Conservation (phyloP, 2,329 filamentous ascomycete species). For the Phialemoniopsis sp. region DNA sequence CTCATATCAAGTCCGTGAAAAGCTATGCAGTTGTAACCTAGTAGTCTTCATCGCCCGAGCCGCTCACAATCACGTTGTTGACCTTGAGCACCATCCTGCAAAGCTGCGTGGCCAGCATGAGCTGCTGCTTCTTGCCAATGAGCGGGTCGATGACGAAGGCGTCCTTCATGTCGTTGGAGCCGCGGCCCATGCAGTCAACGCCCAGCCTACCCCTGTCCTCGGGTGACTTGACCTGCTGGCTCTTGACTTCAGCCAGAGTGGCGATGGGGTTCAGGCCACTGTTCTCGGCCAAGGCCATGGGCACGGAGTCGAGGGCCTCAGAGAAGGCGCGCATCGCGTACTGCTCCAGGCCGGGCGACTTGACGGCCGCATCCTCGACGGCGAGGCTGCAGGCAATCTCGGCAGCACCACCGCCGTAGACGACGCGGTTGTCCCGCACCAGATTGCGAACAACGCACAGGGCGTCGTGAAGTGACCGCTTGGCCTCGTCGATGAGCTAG, state of each 20-base stretch:
- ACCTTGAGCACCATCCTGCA: conserved; percentile 98
- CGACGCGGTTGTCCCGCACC: conserved; percentile 91
- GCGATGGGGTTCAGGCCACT: conserved; percentile 94
- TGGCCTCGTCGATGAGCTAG: conserved; percentile 97
- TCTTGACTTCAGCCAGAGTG: conserved; percentile 91
- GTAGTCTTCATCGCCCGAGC: conserved; percentile 82
- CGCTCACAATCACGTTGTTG: conserved; percentile 93
- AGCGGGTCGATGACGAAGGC: conserved; percentile 97
- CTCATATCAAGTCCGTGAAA: too few relatives aligned
- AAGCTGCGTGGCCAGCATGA: conserved; percentile 92
- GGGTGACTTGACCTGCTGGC: conserved; percentile 80
- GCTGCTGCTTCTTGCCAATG: conserved; percentile 96
- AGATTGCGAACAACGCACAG: conserved; percentile 97
- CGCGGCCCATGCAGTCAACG: conserved; percentile 96
- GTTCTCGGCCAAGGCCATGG: conserved; percentile 97
- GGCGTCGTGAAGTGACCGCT: conserved; percentile 94
- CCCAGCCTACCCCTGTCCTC: conserved; percentile 63
- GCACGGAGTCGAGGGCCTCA: conserved; percentile 87
- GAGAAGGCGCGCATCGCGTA: conserved; percentile 98
- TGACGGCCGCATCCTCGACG: conserved; percentile 89
- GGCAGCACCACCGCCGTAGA: conserved; percentile 94
- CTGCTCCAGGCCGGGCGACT: conserved; percentile 96
- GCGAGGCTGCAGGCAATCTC: conserved; percentile 97
- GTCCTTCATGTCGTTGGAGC: conserved; percentile 95
- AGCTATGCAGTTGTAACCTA: conserved; percentile 40